Percentiles rank a stretch among this genome's conserved stretches.
Evolutionary conservation across 169 alveolate genomes (phyloP).

Genomic region (Cryptosporidium tyzzeri): DNA sequence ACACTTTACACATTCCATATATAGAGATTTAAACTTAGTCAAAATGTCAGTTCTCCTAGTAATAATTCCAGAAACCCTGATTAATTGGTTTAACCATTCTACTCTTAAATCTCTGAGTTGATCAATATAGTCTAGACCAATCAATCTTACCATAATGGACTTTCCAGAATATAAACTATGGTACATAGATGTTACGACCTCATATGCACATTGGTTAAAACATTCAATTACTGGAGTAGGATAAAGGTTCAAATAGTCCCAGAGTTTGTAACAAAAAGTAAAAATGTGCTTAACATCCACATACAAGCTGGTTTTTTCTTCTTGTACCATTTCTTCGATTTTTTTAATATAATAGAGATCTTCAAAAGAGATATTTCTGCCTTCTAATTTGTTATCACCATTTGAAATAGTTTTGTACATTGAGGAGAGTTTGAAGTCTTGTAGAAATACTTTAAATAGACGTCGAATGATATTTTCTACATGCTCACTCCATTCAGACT

Average conservation of each 20-base stretch:
- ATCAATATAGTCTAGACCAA: slow-evolving; percentile 87
- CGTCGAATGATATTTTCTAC: slow-evolving; percentile 82
- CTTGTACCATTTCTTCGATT: slow-evolving; percentile 87
- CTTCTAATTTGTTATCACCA: slow-evolving; percentile 77
- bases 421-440: slow-evolving; percentile 76
- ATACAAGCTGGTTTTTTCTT: slow-evolving; percentile 84
- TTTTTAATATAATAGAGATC: slow-evolving; percentile 83
- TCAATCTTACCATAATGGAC: slow-evolving; percentile 81
- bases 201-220: slow-evolving; percentile 77
- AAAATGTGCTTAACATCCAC: slow-evolving; percentile 85
- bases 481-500: slow-evolving; percentile 88
- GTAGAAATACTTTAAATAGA: slow-evolving; percentile 78
- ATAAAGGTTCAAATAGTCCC: slow-evolving; percentile 64
- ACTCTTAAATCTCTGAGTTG: slow-evolving; percentile 93
- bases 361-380: slow-evolving; percentile 66
- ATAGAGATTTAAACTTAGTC: slow-evolving; percentile 92
- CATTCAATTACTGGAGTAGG: slow-evolving; percentile 78
- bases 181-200: slow-evolving; percentile 85
- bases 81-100: slow-evolving; percentile 92
- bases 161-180: slow-evolving; percentile 87
- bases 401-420: slow-evolving; percentile 70
- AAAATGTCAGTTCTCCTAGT: slow-evolving; percentile 94
- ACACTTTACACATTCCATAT: slow-evolving; percentile 89
- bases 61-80: slow-evolving; percentile 93
- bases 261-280: slow-evolving; percentile 70